These are phyloP conservation scores for Coniochaeta sp. DNA, from an alignment of 2,329 filamentous ascomycete species.

Conservation along the genomic window DNA sequence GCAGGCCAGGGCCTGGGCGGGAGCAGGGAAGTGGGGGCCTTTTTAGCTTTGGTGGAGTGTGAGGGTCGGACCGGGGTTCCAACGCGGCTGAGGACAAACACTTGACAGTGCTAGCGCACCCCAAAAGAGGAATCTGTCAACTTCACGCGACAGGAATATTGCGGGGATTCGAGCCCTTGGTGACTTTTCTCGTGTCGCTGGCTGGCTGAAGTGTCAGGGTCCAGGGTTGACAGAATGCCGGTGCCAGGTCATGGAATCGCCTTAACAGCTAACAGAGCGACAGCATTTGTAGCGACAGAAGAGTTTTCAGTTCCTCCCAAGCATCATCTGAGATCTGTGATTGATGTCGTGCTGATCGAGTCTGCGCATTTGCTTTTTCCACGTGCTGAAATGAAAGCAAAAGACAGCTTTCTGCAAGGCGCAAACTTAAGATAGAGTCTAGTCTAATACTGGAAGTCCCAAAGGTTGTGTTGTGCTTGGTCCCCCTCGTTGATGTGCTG, in stretches of 20 bases:
- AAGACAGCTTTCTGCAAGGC: background rate
- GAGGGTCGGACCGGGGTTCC: background rate
- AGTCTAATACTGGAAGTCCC: background rate
- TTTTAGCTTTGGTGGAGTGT: background rate
- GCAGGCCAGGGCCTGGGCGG: background rate
- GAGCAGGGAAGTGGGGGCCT: background rate
- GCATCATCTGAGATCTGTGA: background rate
- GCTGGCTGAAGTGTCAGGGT: background rate
- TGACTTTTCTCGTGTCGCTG: background rate
- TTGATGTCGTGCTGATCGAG: background rate
- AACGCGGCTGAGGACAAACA: background rate
- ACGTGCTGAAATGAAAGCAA: background rate
- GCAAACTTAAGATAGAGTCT: too few relatives aligned
- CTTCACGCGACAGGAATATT: background rate
- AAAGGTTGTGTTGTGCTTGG: background rate
- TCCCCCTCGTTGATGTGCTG: too few relatives aligned
- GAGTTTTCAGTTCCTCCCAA: too few relatives aligned
- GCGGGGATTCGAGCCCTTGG: background rate
- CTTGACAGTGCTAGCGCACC: background rate
- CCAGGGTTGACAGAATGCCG: background rate
- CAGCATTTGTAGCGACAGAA: too few relatives aligned
- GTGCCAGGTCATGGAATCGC: background rate
- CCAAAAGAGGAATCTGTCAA: background rate
- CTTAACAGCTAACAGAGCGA: too few relatives aligned
- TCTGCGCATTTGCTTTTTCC: background rate